A percentile compares a stretch with the other conserved stretches of the same genome.
phyloP scores from a whole-genome alignment of 176 grass and related monocot genomes.

The Hordeum marinum region DNA sequence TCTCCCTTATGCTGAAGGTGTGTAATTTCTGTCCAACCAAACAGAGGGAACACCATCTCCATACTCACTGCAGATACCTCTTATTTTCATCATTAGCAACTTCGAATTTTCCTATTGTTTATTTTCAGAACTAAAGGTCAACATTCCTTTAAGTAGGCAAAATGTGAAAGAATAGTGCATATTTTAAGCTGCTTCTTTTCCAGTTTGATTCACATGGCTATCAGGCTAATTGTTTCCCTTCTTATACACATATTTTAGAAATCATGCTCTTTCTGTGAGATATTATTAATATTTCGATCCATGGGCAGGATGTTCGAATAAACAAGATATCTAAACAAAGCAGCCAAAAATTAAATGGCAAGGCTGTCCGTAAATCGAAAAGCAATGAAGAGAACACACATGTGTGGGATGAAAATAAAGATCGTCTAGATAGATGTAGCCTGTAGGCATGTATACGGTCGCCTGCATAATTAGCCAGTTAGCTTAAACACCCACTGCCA shows the following conservation, averaged over 20 bases:
- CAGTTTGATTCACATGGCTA: background rate
- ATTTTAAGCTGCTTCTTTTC: background rate
- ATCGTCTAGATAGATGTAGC: background rate
- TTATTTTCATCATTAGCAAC: background rate
- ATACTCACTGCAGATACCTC: background rate
- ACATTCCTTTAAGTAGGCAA: background rate
- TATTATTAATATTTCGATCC: background rate
- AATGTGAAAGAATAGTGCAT: background rate
- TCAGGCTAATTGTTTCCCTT: background rate
- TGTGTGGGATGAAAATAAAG: background rate
- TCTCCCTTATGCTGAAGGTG: background rate
- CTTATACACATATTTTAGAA: background rate
- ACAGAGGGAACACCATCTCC: background rate
- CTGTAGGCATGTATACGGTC: background rate
- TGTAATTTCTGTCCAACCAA: background rate
- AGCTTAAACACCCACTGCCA: background rate
- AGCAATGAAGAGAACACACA: background rate
- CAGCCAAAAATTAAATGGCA: background rate
- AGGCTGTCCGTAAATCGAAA: background rate
- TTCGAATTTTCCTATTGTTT: background rate
- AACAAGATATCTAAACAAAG: background rate
- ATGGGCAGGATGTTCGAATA: background rate
- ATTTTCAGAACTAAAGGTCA: background rate
- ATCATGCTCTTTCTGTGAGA: background rate
- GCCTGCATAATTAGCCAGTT: background rate